Base-by-base conservation (phyloP, 2,329 filamentous ascomycete genomes). In the Alternaria rosae region DNA sequence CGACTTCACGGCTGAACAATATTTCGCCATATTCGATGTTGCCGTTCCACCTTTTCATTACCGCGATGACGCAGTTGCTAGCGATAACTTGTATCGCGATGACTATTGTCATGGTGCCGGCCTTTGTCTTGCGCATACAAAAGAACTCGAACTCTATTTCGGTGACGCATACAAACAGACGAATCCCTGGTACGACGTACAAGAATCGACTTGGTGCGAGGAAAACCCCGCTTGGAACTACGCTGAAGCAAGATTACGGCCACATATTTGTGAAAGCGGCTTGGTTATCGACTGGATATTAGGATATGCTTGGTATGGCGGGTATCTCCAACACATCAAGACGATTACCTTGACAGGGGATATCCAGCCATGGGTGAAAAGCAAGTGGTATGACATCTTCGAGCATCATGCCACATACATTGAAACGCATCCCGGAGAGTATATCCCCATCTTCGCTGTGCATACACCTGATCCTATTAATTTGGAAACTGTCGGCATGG, bases 331-430 rank as follows among this genome's bases (percentile, higher is more conserved):
- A 11, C 21, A 11, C 3, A 38, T 56, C 6, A n/a, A 20, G 5
- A 25, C 8, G 5, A 38, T 56, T 5, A 23, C 20, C 1, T 5
- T 72, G 1, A 38, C 56, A 3, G 68, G 67, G 1, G 62, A 55
- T 15, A 35, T 72, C 1, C 68, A 72, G 23, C 21, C 2, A 0
- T 72, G 67, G 70, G 70, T 71, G 2, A 47, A 13, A 10, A 48
- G 60, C 30, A 72, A 72, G 42, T 72, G 67, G 70, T 11, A 44
- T 4, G 25, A 20, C 2, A 57, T 67, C 8, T 67, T 70, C 44
- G 32, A 12, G 6, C 15, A 25, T 1, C 51, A 60, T 12, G 42
- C 25, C 3, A 5, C 8, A 10, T 42, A 44, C 9, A 13, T 28
- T 8, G n/a, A 30, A 1, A 13, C 4, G 17, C 23, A 20, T 28